Evolutionary conservation across 1,284 basidiomycete species (phyloP).

Genomic region (Sutorius eximius): DNA sequence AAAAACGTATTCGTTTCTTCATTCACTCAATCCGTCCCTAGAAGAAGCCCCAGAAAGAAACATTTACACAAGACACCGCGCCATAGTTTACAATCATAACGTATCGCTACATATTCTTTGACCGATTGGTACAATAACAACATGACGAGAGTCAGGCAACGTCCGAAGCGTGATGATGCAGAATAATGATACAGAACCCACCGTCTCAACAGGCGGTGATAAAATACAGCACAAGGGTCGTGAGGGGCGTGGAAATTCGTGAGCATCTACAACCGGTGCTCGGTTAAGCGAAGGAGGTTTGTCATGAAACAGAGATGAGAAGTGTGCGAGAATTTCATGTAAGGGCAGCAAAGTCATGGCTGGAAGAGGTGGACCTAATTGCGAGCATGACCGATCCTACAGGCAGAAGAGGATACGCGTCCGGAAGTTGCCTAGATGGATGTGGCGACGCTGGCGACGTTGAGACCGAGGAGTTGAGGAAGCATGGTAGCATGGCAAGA

Average conservation of each 20-base stretch:
- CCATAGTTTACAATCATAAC: slow-evolving; percentile 40
- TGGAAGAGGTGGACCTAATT: not conserved
- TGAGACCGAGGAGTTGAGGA: slow-evolving; percentile 28
- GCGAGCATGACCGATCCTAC: slow-evolving; percentile 6
- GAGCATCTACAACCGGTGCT: slow-evolving; percentile 19
- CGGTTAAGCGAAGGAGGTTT: not conserved
- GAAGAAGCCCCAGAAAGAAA: not conserved
- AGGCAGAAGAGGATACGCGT: slow-evolving; percentile 2
- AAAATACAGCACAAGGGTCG: slow-evolving; percentile 29
- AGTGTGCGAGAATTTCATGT: slow-evolving; percentile 11
- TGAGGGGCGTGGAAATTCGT: slow-evolving; percentile 32
- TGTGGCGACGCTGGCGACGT: slow-evolving; percentile 1
- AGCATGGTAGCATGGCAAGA: slow-evolving; percentile 27
- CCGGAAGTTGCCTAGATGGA: slow-evolving; percentile 19
- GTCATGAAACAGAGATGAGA: slow-evolving; percentile 3
- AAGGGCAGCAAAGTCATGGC: slow-evolving; percentile 3
- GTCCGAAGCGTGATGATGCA: slow-evolving; percentile 34
- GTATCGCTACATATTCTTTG: slow-evolving; percentile 36
- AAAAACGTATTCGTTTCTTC: slow-evolving; percentile 7
- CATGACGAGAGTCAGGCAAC: slow-evolving; percentile 14
- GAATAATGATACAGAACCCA: slow-evolving; percentile 36
- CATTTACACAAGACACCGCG: slow-evolving; percentile 16
- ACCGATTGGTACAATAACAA: slow-evolving; percentile 26
- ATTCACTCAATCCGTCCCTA: not conserved
- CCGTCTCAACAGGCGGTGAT: slow-evolving; percentile 23